phyloP scores from a whole-genome alignment of 257 asterid species.

The Rhazya stricta region DNA sequence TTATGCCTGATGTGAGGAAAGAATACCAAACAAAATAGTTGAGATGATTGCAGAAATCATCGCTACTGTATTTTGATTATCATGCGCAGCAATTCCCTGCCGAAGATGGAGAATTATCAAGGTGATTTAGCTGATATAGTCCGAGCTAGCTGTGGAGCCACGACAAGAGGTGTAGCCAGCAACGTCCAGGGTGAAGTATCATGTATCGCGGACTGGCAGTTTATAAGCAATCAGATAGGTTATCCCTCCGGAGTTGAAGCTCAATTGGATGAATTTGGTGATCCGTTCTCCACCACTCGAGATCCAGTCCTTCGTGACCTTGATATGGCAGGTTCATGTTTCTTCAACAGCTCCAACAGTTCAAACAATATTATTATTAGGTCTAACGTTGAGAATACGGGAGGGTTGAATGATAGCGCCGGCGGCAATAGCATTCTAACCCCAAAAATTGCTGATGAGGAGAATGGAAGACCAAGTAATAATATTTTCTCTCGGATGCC shows the following conservation, averaged over 20 bases:
- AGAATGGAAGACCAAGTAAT: constrained; percentile 33
- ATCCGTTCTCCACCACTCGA: constrained; percentile 57
- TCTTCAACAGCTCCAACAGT: constrained; percentile 18
- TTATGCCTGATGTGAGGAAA: neutral
- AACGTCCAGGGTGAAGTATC: constrained; percentile 11
- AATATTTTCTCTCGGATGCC: constrained; percentile 67
- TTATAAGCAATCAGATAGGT: constrained; percentile 25
- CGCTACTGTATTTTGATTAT: constrained; percentile 1
- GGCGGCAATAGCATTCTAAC: neutral
- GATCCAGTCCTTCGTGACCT: constrained; percentile 64
- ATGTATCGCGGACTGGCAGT: constrained; percentile 42
- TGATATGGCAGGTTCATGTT: constrained; percentile 23
- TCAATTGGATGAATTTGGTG: constrained; percentile 58
- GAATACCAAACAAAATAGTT: neutral
- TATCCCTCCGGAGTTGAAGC: constrained; percentile 24
- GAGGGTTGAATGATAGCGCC: neutral
- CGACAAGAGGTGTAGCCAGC: constrained; percentile 1
- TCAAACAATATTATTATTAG: neutral
- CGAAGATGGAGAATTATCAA: constrained; percentile 53
- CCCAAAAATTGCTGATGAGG: constrained; percentile 27
- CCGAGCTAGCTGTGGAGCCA: constrained; percentile 38
- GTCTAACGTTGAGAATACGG: neutral
- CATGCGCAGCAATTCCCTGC: constrained; percentile 43
- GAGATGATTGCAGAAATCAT: neutral
- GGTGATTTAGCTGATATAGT: constrained; percentile 84